These are phyloP conservation scores for Quercus engelmannii DNA, from an alignment of 306 rosid genomes.

Conservation along the genomic window DNA sequence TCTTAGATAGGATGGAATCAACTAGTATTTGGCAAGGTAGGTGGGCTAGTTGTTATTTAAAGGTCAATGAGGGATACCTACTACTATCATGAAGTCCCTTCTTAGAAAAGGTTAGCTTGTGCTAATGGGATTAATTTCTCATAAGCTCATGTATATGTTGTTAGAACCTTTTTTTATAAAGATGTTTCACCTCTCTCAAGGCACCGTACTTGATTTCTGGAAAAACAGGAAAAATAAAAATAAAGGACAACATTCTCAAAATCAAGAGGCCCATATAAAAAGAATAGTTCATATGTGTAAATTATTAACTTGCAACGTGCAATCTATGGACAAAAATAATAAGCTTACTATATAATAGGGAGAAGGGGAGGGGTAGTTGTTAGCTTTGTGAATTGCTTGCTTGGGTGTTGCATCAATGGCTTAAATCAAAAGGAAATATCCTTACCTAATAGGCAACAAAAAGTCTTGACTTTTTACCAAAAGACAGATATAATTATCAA, in stretches of 20 bases:
- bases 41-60: slow-evolving; percentile 24
- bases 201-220: not conserved
- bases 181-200: too few relatives aligned
- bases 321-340: too few relatives aligned
- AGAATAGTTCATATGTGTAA: too few relatives aligned
- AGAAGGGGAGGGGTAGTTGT: not conserved
- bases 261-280: not conserved
- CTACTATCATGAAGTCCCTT: slow-evolving; percentile 11
- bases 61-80: slow-evolving; percentile 29
- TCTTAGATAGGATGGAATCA: slow-evolving; percentile 1
- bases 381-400: slow-evolving; percentile 18
- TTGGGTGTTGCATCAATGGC: slow-evolving; percentile 3
- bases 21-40: slow-evolving; percentile 18
- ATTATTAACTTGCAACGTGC: too few relatives aligned
- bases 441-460: slow-evolving; percentile 37
- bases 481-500: not conserved
- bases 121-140: not conserved
- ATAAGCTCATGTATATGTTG: not conserved
- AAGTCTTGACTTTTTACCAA: slow-evolving; percentile 20
- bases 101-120: slow-evolving; percentile 4
- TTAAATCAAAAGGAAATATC: slow-evolving; percentile 17
- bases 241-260: not conserved
- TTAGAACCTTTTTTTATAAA: not conserved
- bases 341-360: too few relatives aligned
- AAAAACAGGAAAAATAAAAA: not conserved